Evolutionary conservation across 176 grass and related monocot species (phyloP).

Genomic region (Lolium rigidum): DNA sequence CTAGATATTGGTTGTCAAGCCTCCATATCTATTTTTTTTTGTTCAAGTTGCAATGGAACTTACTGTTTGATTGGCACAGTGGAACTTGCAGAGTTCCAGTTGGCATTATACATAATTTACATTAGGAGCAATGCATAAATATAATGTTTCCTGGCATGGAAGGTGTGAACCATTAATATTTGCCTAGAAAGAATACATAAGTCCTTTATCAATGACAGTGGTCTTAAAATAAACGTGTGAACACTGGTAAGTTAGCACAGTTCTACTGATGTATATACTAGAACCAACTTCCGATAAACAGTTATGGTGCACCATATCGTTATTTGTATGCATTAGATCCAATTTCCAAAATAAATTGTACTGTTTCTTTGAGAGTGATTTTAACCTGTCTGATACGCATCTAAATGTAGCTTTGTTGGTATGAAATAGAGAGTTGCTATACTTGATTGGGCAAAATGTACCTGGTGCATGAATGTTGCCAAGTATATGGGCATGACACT

Average conservation of each 20-base stretch:
- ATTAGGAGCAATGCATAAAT: not conserved
- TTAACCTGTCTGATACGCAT: not conserved
- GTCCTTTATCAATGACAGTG: not conserved
- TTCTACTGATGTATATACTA: not conserved
- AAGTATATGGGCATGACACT: not conserved
- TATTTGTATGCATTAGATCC: not conserved
- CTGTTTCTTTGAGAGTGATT: not conserved
- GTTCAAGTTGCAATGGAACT: slow-evolving; percentile 8
- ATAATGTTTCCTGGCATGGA: not conserved
- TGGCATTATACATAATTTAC: slow-evolving; percentile 2
- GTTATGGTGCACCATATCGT: not conserved
- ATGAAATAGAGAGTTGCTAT: not conserved
- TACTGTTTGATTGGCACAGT: slow-evolving; percentile 9
- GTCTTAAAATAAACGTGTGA: slow-evolving; percentile 14
- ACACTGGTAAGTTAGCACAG: not conserved
- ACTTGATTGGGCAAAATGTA: not conserved
- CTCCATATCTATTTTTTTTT: not conserved
- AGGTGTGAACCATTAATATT: slow-evolving; percentile 19
- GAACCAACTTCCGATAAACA: slow-evolving; percentile 16
- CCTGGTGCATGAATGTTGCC: not conserved
- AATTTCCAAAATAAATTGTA: not conserved
- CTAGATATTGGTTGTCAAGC: slow-evolving; percentile 16
- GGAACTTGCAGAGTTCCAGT: not conserved
- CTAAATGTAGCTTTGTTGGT: not conserved
- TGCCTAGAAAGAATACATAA: slow-evolving; percentile 16